These are phyloP conservation scores for Diaporthe citriasiana DNA, from an alignment of 2,329 filamentous ascomycete species.

Conservation along the genomic window DNA sequence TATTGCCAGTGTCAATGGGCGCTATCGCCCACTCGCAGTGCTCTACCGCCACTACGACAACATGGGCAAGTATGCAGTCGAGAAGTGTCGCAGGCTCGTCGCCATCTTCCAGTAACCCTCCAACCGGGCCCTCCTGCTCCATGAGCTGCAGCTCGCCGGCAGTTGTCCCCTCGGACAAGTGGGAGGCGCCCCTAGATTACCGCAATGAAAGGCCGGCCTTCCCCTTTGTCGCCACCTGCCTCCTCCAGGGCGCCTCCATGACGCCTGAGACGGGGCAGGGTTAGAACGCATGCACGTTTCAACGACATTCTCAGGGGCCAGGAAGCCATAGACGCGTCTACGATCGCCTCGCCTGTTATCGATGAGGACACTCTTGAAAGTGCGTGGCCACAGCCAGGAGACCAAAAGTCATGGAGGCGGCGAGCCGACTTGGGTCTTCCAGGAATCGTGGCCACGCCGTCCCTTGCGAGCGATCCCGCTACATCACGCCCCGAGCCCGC, in stretches of 20 bases:
- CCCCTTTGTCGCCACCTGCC: slow-evolving; percentile 14
- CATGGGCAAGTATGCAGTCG: not conserved
- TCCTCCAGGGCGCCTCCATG: slow-evolving; percentile 2
- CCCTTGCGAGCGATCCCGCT: not conserved
- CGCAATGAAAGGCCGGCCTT: slow-evolving; percentile 25
- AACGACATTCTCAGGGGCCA: not conserved
- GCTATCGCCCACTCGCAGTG: slow-evolving; percentile 7
- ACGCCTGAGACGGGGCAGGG: not conserved
- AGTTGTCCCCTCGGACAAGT: not conserved
- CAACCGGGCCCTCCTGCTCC: not conserved
- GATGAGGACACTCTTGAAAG: slow-evolving; percentile 10
- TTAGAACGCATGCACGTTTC: not conserved
- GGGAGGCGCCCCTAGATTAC: not conserved
- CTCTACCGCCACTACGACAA: slow-evolving; percentile 6
- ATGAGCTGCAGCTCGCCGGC: slow-evolving; percentile 21
- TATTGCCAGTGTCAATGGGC: slow-evolving; percentile 6
- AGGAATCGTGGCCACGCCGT: not conserved
- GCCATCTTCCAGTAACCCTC: not conserved
- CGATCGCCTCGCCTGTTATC: slow-evolving; percentile 1
- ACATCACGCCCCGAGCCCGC: no score
- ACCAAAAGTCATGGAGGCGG: not conserved
- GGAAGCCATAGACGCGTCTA: not conserved
- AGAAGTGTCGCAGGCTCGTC: slow-evolving; percentile 16
- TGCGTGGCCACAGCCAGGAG: not conserved
- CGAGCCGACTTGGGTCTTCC: slow-evolving; percentile 14